Conservation (phyloP, 2,329 filamentous ascomycete genomes). For the Penicillium sp. region DNA sequence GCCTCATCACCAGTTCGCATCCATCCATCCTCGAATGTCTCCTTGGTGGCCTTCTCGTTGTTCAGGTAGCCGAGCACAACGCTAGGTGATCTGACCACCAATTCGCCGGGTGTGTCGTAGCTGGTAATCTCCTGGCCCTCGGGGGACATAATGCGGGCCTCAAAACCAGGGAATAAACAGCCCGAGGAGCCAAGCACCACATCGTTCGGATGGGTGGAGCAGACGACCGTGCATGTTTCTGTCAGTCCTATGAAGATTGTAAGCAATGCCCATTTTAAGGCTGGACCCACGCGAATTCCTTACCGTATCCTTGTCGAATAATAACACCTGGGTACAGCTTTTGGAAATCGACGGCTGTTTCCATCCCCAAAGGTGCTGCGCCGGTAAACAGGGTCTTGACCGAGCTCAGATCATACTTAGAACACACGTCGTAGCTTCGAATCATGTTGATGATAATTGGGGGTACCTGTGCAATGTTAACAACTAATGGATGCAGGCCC, state of each 20-base stretch:
- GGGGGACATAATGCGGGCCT: conserved; percentile 64
- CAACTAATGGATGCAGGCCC: not conserved
- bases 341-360: conserved; percentile 65
- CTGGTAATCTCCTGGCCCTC: conserved; percentile 70
- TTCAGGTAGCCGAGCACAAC: conserved; percentile 82
- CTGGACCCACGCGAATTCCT: conserved; percentile 7
- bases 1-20: conserved; percentile 86
- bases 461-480: conserved; percentile 56
- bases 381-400: conserved; percentile 68
- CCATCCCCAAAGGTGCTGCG: conserved; percentile 73
- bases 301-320: conserved; percentile 71
- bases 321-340: conserved; percentile 63
- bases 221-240: conserved; percentile 71
- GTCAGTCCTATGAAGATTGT: conserved; percentile 60
- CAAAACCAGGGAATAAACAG: conserved; percentile 63
- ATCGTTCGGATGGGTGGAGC: conserved; percentile 58
- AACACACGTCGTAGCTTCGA: conserved; percentile 60
- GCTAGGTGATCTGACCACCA: conserved; percentile 73
- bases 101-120: conserved; percentile 75
- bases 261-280: not conserved
- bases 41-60: conserved; percentile 77
- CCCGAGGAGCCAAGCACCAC: conserved; percentile 71
- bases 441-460: conserved; percentile 78
- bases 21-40: conserved; percentile 80
- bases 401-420: conserved; percentile 70